Percentiles rank a stretch among this genome's conserved stretches.
These are phyloP conservation scores for Durusdinium trenchii DNA, from an alignment of 73 alveolate genomes.

Conservation along the genomic window DNA sequence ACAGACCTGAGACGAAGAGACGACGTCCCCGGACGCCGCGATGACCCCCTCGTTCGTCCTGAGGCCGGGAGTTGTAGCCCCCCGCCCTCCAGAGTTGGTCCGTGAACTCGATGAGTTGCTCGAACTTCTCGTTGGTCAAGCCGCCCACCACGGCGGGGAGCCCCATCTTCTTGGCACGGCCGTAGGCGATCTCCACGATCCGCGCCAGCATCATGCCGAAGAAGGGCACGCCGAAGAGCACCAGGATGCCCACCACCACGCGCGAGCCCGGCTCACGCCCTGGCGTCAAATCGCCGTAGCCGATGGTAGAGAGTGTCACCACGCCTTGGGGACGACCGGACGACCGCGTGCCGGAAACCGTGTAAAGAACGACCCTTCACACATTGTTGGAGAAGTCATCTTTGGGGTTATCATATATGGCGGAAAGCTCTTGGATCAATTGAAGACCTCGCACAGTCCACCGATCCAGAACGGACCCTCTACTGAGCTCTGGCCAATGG, in stretches of 20 bases:
- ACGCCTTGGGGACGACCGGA: no score
- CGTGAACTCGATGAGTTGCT: conserved; percentile 60
- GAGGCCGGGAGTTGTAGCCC: conserved; percentile 49
- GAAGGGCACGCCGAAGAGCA: conserved; percentile 67
- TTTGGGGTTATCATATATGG: no score
- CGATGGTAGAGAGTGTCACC: conserved; percentile 59
- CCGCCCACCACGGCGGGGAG: conserved; percentile 54
- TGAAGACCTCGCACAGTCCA: no score
- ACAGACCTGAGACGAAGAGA: no score
- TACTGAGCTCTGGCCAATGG: no score
- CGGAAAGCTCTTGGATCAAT: no score
- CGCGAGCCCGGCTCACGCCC: neutral
- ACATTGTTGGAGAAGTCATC: no score
- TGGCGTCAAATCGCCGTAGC: conserved; percentile 74
- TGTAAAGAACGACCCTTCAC: no score
- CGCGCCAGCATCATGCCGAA: conserved; percentile 74
- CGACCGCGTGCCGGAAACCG: no score
- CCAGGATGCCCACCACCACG: conserved; percentile 28
- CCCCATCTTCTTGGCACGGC: conserved; percentile 36
- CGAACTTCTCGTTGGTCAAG: conserved; percentile 78
- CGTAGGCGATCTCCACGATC: conserved; percentile 86
- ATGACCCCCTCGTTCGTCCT: neutral
- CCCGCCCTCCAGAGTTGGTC: conserved; percentile 86
- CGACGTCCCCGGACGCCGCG: no score
- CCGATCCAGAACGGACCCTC: no score